Percentiles rank a stretch among this genome's conserved stretches.
Evolutionary conservation across 2,329 filamentous ascomycete genomes (phyloP).

Genomic region (Fusarium mundagurra): DNA sequence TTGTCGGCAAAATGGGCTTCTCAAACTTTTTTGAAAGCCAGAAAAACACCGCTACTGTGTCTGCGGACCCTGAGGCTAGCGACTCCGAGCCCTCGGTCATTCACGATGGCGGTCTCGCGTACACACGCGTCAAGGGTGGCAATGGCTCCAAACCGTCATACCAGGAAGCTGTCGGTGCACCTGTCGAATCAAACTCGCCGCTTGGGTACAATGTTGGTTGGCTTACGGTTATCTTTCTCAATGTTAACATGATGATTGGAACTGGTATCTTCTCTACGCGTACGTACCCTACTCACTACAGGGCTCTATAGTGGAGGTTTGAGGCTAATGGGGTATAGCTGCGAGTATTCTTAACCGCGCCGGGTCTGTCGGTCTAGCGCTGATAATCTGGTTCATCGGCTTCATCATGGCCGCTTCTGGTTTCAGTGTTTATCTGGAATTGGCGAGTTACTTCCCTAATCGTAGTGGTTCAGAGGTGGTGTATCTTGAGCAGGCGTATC

Average conservation of each 20-base stretch:
- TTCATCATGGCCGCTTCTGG: constrained; percentile 66
- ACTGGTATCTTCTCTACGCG: constrained; percentile 73
- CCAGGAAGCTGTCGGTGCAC: constrained; percentile 70
- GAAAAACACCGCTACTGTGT: constrained; percentile 2
- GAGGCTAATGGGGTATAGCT: neutral
- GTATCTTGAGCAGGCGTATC: constrained; percentile 74
- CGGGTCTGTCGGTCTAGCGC: constrained; percentile 68
- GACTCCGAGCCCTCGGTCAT: constrained; percentile 27
- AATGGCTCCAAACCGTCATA: constrained; percentile 63
- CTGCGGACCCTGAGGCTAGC: constrained; percentile 15
- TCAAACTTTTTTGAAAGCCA: constrained; percentile 13
- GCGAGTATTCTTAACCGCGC: constrained; percentile 65
- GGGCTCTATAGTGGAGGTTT: too few relatives aligned
- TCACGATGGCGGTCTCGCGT: constrained; percentile 33
- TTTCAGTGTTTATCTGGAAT: constrained; percentile 70
- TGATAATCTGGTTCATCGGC: constrained; percentile 74
- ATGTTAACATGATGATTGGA: constrained; percentile 71
- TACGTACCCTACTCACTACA: constrained; percentile 47
- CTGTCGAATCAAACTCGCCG: constrained; percentile 67
- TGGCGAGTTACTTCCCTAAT: constrained; percentile 72
- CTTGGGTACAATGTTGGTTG: constrained; percentile 68
- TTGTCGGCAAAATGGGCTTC: constrained; percentile 11
- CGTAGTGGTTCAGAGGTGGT: constrained; percentile 73
- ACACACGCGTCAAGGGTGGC: constrained; percentile 47
- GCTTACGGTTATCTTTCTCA: constrained; percentile 67